phyloP scores from a whole-genome alignment of 306 rosid species.

The Purshia tridentata region DNA sequence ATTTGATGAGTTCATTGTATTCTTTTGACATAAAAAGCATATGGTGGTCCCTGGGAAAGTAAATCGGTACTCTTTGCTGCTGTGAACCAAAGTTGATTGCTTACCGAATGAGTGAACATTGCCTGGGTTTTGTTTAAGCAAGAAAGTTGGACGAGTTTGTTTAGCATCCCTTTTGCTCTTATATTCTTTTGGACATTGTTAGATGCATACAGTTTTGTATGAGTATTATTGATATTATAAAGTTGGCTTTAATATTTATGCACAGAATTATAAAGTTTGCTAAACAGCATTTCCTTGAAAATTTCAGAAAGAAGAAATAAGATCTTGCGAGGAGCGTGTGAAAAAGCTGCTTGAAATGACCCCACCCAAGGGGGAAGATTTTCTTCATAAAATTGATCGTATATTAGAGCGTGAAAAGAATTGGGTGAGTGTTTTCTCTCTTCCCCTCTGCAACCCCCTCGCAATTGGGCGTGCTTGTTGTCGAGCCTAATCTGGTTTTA shows the following conservation, averaged over 20 bases:
- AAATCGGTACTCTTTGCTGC: no score
- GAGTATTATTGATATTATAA: conserved; percentile 11
- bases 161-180: background rate
- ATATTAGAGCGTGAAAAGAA: conserved; percentile 88
- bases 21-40: background rate
- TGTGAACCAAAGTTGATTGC: no score
- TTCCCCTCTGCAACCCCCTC: conserved; percentile 13
- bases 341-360: conserved; percentile 81
- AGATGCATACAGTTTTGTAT: background rate
- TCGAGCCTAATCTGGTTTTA: conserved; percentile 10
- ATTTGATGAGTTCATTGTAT: background rate
- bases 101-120: background rate
- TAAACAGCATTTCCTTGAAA: conserved; percentile 14
- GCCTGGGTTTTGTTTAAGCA: background rate
- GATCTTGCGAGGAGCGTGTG: conserved; percentile 78
- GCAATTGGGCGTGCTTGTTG: background rate
- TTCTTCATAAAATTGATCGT: conserved; percentile 86
- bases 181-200: background rate
- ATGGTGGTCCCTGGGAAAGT: background rate
- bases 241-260: background rate
- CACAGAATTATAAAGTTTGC: background rate
- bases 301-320: conserved; percentile 86
- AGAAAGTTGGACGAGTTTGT: background rate
- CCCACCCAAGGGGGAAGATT: conserved; percentile 79
- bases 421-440: conserved; percentile 54